These are phyloP conservation scores for Moricandia arvensis DNA, from an alignment of 345 rosid species.

Conservation along the genomic window DNA sequence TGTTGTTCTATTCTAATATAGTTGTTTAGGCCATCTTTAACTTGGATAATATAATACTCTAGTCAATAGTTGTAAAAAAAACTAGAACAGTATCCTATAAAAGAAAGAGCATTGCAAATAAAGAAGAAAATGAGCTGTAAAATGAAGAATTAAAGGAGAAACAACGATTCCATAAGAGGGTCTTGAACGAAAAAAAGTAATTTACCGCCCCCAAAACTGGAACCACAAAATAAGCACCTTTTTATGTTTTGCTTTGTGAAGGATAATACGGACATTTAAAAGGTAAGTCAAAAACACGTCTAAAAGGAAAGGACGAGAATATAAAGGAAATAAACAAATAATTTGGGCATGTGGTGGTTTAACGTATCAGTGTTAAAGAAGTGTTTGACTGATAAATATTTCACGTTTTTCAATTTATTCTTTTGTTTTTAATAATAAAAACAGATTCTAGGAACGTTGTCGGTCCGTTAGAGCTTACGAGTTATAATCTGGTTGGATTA, in stretches of 20 bases:
- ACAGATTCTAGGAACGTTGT: conserved; percentile 21
- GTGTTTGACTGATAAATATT: conserved; percentile 20
- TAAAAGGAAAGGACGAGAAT: not conserved
- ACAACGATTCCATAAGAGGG: too few relatives aligned
- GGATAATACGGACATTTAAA: conserved; percentile 13
- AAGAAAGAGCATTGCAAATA: too few relatives aligned
- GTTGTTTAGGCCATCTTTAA: too few relatives aligned
- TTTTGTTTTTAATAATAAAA: not conserved
- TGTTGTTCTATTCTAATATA: too few relatives aligned
- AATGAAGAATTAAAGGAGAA: too few relatives aligned
- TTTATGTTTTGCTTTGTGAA: not conserved
- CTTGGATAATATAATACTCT: too few relatives aligned
- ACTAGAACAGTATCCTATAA: too few relatives aligned
- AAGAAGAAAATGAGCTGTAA: too few relatives aligned
- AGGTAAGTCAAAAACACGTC: conserved; percentile 34
- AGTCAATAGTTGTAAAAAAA: too few relatives aligned
- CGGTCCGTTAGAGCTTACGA: not conserved
- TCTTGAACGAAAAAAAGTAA: too few relatives aligned
- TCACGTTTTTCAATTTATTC: not conserved
- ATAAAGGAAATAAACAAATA: not conserved
- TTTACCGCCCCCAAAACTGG: too few relatives aligned
- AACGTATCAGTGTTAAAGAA: conserved; percentile 33
- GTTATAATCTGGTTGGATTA: conserved; percentile 11
- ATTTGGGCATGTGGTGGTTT: conserved; percentile 16
- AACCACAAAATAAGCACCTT: not conserved